Percentiles rank a stretch among this genome's conserved stretches.
Evolutionary conservation across 257 asterid species (phyloP).

Genomic region (Primulina tabacum): DNA sequence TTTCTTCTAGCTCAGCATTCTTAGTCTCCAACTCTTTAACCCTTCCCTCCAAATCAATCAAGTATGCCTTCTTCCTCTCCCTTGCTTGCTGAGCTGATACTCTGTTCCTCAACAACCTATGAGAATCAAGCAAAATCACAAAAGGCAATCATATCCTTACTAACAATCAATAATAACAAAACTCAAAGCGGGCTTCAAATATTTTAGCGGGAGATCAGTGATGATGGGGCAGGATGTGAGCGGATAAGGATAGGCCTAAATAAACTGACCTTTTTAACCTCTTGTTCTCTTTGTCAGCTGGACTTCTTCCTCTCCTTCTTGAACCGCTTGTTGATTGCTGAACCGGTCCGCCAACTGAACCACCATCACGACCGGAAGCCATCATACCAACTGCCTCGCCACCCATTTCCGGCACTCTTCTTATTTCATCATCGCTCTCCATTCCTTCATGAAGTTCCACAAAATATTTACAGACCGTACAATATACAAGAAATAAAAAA

Average conservation of each 20-base stretch:
- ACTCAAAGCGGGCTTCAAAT: background rate
- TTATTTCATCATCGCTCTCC: conserved; percentile 98
- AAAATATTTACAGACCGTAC: background rate
- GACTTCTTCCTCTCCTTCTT: conserved; percentile 82
- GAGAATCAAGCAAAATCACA: conserved; percentile 4
- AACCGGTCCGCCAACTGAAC: conserved; percentile 42
- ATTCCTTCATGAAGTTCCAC: conserved; percentile 45
- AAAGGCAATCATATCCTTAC: conserved; percentile 19
- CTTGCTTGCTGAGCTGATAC: conserved; percentile 99
- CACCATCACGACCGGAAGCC: conserved; percentile 59
- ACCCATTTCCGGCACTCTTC: conserved; percentile 96
- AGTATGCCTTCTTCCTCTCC: conserved; percentile 96
- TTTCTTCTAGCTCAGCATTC: conserved; percentile 94
- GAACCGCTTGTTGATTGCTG: conserved; percentile 63
- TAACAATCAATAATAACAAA: conserved; percentile 5
- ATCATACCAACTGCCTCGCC: conserved; percentile 57
- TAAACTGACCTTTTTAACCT: conserved; percentile 70
- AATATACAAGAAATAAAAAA: background rate
- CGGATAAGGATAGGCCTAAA: conserved; percentile 21
- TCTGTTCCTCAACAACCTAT: conserved; percentile 94
- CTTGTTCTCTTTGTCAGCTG: conserved; percentile 94
- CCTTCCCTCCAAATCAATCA: conserved; percentile 82
- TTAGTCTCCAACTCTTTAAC: conserved; percentile 88
- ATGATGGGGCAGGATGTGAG: conserved; percentile 31
- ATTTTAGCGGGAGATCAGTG: conserved; percentile 13